Evolutionary conservation across 257 asterid genomes (phyloP), one percentile per base, ranked within the genome.

Genomic region (Lithospermum erythrorhizon): DNA sequence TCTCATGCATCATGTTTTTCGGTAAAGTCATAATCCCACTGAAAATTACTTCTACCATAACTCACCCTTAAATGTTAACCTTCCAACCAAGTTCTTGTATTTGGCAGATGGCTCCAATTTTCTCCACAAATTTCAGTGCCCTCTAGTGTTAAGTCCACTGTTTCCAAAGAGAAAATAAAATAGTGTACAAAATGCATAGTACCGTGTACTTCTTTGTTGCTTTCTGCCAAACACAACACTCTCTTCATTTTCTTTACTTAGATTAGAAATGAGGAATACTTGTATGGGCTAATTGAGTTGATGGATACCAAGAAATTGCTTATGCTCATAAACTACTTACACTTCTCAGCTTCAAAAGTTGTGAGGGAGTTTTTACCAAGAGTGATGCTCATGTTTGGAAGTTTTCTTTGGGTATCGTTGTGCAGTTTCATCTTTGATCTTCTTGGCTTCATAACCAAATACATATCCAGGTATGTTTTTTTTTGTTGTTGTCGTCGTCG

Each of bases 391-490:
- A 73, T 68, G 53, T 66, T 62, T 59, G 21, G 72, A 9, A 62
- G 55, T 41, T 58, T 62, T 55, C 62, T 76, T 62, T 76, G 78
- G 72, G 63, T 67, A 61, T 69, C 66, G 64, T 58, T 79, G 0
- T 72, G 62, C 62, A 55, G 70, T 58, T 71, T 77, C 70, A 23
- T 78, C 45, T 53, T 79, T 75, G 72, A 72, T 73, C 54, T 72
- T 59, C 63, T 66, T 71, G 73, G 74, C 59, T 63, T 74, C 63
- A 60, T 70, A 27, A 45, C 65, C 73, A 73, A 35, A 59, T 66
- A 64, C 68, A 51, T 75, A 0, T 9, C 59, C 68, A 82, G 95
- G 97, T 89, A 67, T 58, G 72, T 20, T 20, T 18, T 32, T 9
- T 53, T 3, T 9, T 23, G 23, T 23, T 24, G 27, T 24, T 24